phyloP scores from a whole-genome alignment of 768 basidiomycete genomes.

The Lepiota venenata region DNA sequence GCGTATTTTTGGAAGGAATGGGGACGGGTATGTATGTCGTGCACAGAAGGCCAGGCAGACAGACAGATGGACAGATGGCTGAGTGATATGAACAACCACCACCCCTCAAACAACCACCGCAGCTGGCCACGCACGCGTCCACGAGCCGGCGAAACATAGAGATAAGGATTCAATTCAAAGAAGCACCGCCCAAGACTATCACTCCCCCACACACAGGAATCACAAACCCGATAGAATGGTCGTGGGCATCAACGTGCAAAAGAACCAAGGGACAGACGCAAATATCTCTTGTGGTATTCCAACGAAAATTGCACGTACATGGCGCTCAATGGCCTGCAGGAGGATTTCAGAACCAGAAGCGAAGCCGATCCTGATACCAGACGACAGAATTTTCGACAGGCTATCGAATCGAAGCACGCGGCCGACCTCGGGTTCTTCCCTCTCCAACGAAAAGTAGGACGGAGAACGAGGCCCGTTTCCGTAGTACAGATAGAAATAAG shows the following conservation, averaged over 20 bases:
- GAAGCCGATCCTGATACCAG: conserved; percentile 81
- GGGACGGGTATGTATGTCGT: too few relatives aligned
- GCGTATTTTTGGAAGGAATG: too few relatives aligned
- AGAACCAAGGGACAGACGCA: not conserved
- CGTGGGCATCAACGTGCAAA: not conserved
- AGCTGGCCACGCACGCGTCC: too few relatives aligned
- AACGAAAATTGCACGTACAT: conserved; percentile 41
- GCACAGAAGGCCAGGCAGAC: too few relatives aligned
- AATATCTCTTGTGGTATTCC: not conserved
- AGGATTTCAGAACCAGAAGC: conserved; percentile 70
- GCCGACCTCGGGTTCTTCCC: conserved; percentile 61
- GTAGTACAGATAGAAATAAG: conserved; percentile 78
- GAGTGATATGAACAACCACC: too few relatives aligned
- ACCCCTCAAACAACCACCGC: too few relatives aligned
- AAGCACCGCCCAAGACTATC: too few relatives aligned
- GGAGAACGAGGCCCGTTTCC: conserved; percentile 59
- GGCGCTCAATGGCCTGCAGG: conserved; percentile 64
- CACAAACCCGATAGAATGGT: too few relatives aligned
- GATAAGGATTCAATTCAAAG: too few relatives aligned
- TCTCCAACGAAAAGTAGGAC: conserved; percentile 83
- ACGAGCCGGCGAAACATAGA: too few relatives aligned
- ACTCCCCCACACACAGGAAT: too few relatives aligned
- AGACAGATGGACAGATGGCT: too few relatives aligned
- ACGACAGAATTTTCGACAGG: conserved; percentile 78
- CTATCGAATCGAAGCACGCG: conserved; percentile 88